A percentile compares a stretch with the other conserved stretches of the same genome.
phyloP scores from a whole-genome alignment of 495 filamentous ascomycete species.

The Neurospora discreta region DNA sequence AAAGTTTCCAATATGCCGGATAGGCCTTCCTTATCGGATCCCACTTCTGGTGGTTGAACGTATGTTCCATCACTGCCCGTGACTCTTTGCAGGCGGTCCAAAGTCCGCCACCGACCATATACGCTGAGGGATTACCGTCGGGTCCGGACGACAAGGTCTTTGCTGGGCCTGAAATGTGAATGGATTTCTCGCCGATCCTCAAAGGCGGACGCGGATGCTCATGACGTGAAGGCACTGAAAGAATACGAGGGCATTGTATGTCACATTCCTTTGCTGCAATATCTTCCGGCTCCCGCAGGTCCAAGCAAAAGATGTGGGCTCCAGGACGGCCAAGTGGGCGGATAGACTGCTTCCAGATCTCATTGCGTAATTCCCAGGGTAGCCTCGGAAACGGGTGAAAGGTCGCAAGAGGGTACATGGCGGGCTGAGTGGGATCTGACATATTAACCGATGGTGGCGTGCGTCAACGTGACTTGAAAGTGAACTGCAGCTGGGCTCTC shows the following conservation, averaged over 20 bases:
- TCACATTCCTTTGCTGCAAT: neutral
- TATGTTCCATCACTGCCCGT: neutral
- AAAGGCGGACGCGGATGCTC: neutral
- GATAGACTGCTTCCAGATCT: neutral
- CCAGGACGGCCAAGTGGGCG: neutral
- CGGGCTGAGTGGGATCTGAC: no score
- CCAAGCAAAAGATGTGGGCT: neutral
- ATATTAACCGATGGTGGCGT: no score
- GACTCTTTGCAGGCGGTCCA: slow-evolving; percentile 1
- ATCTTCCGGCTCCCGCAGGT: neutral
- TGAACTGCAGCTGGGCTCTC: no score
- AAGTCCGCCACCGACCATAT: neutral
- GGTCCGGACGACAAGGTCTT: neutral
- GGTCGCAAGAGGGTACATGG: neutral
- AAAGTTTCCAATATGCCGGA: neutral
- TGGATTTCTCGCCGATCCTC: neutral
- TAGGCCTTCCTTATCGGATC: neutral
- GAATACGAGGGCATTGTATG: neutral
- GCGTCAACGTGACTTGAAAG: no score
- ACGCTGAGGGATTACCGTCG: neutral
- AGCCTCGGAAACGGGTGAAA: neutral
- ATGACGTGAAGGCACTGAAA: neutral
- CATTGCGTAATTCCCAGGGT: neutral
- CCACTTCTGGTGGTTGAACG: neutral
- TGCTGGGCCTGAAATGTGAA: neutral